Evolutionary conservation across 2,329 filamentous ascomycete genomes (phyloP), one percentile per base, ranked within the genome.

Genomic region (Alternaria sp.): DNA sequence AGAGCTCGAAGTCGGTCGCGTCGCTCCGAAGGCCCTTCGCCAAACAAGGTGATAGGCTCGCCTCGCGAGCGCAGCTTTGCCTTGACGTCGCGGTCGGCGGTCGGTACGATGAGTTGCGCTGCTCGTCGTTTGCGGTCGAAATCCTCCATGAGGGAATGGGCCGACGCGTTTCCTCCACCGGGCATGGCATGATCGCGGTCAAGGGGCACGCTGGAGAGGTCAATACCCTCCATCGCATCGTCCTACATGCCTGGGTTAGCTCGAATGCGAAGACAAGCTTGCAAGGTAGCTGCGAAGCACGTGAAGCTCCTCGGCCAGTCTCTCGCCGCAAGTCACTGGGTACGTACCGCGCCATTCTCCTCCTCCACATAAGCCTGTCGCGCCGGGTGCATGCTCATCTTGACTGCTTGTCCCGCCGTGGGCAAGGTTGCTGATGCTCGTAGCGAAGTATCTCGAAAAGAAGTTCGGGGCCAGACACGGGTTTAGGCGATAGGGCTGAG

Each of bases 281-380:
- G 28, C 9, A 11, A 30, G 59, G 32, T 47, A 60, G 46, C 51
- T 57, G 14, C 12, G 44, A 39, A 57, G 43, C 59, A 44, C 41
- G 59, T 54, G 51, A 43, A 53, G 57, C 78, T 74, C 76, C 69
- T 64, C 65, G 59, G 60, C 54, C 47, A n/a, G 32, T 30, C 42
- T 20, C 12, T 16, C 20, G 46, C 26, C 20, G 18, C 4, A 20
- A 11, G 20, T 16, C n/a, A 9, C 26, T 9, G 18, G n/a, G 22
- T 53, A 73, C 86, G 83, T 85, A 91, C 89, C 83, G 90, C 86
- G 54, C 85, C 80, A 75, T 87, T 84, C 43, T 83, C 89, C 75
- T 97, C 94, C 84, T 98, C 94, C 66, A 98, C 93, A 80, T 96
- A 97, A 42, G 94, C 94, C 80, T 94, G 91, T 67, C 95, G 88